Conservation (phyloP, 139 green algal species). For the Eudorina sp. region DNA sequence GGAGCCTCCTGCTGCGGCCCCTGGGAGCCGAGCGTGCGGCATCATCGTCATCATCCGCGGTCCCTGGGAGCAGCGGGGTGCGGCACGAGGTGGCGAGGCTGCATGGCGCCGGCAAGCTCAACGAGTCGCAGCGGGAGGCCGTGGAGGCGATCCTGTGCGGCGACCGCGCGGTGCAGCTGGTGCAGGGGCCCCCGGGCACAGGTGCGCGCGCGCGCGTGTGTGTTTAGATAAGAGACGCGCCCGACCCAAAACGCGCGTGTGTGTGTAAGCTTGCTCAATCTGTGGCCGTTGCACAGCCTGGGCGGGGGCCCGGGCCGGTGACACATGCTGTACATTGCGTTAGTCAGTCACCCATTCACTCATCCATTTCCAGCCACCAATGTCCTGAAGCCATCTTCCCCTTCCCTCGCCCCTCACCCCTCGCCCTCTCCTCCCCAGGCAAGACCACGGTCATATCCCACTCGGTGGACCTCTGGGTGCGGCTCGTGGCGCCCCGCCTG, state of each 20-base stretch:
- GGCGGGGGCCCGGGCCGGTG: too few species aligned
- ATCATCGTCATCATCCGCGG: neutral
- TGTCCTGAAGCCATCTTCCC: neutral
- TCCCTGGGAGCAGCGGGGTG: neutral
- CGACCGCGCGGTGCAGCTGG: neutral
- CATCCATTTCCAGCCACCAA: neutral
- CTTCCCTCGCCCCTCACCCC: too few species aligned
- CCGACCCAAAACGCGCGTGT: too few species aligned
- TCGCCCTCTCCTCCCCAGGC: constrained; percentile 11
- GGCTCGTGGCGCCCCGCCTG: neutral
- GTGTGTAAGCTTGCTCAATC: too few species aligned
- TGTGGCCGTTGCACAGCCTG: too few species aligned
- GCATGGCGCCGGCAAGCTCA: neutral
- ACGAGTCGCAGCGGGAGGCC: constrained; percentile 3
- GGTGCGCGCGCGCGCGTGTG: neutral
- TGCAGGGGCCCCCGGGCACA: constrained; percentile 40
- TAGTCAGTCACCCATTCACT: neutral
- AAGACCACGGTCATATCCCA: constrained; percentile 50
- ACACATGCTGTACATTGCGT: too few species aligned
- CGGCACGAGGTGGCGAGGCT: neutral
- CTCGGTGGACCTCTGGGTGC: constrained; percentile 7
- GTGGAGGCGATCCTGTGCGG: neutral
- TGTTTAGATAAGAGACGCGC: too few species aligned
- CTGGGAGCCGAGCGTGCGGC: too few species aligned
- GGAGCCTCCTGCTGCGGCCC: neutral